These are phyloP conservation scores for Hyphochytrium catenoides DNA, from an alignment of 352 stramenopile genomes.

Conservation along the genomic window DNA sequence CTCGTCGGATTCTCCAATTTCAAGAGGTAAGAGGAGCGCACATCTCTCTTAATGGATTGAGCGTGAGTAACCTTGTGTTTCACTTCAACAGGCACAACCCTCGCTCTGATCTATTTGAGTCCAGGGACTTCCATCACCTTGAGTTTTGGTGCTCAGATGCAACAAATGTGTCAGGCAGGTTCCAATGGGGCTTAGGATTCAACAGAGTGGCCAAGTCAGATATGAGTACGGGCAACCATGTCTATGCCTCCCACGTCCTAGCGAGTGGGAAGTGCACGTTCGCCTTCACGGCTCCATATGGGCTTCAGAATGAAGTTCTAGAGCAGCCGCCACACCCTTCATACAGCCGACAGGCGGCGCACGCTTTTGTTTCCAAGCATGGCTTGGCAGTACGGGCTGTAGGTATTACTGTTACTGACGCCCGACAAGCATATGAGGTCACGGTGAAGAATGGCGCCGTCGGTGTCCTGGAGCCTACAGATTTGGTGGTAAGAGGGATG, in stretches of 20 bases:
- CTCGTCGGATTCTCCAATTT: too few species aligned
- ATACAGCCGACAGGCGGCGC: slow-evolving; percentile 9
- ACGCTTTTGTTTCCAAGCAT: slow-evolving; percentile 55
- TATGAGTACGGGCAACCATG: slow-evolving; percentile 59
- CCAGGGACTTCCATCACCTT: slow-evolving; percentile 54
- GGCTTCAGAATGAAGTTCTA: slow-evolving; percentile 19
- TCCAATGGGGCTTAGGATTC: slow-evolving; percentile 58
- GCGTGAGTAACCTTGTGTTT: too few species aligned
- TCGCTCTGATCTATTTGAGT: slow-evolving; percentile 36
- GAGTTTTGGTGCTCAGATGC: slow-evolving; percentile 56
- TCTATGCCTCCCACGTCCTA: slow-evolving; percentile 56
- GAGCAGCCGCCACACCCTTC: background rate
- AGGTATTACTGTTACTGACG: slow-evolving; percentile 48
- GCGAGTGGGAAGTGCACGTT: slow-evolving; percentile 46
- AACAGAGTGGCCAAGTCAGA: slow-evolving; percentile 46
- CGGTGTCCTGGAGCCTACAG: slow-evolving; percentile 24
- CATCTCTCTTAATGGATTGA: too few species aligned
- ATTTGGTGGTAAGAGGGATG: too few species aligned
- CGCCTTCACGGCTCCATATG: slow-evolving; percentile 67
- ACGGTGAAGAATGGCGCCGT: slow-evolving; percentile 40
- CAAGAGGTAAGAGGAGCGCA: too few species aligned
- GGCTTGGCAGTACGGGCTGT: slow-evolving; percentile 45
- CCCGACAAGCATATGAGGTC: slow-evolving; percentile 34
- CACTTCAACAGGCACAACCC: slow-evolving; percentile 51
- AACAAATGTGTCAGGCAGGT: slow-evolving; percentile 41